Base-by-base conservation (phyloP, 2,329 filamentous ascomycete species). In the Endoconidiophora laricicola region DNA sequence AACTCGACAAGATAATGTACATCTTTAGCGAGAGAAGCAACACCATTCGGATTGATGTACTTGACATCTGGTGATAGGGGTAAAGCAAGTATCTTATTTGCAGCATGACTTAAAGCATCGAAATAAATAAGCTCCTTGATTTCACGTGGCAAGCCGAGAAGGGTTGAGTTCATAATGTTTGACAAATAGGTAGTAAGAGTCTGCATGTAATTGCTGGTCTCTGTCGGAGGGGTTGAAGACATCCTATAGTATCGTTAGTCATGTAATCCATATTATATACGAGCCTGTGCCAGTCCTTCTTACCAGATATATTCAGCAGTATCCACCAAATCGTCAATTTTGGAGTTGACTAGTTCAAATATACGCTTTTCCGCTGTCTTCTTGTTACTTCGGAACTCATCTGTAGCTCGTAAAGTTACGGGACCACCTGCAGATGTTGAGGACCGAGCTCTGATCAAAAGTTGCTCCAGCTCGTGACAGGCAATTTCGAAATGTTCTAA, bases 101-200 rank as follows among this genome's bases (percentile, higher is more conserved):
- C 82, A 2, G 91, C 87, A 63, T 98, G 91, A 50, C 81, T 87
- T 36, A 98, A 74, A 0, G 91, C 91, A 61, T 96, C 91, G 60
- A 94, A 95, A 67, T 98, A 96, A 58, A 98, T 94, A 50, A 95
- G 78, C 62, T 94, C 87, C 62, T 96, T 96, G 65, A 98, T 95
- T 59, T 94, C 86, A 26, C 86, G 80, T 0, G 93, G 91, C n/a
- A 98, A 69, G 1, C 88, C 90, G 2, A 98, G 74, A 4, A 98
- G 73, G 0, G 93, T 94, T 1, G 86, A 91, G 60, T 81, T 88
- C 87, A 96, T 96, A 61, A 95, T 96, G 62, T 94, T 94, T 26
- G 83, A 85, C 18, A 98, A 71, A 62, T 96, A 98, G 10, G 82
- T 78, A 0, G 90, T 98, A 54, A 98, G 69, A 4, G 91, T 94